Evolutionary conservation across 495 filamentous ascomycete species (phyloP).

Genomic region (Bryoglossum gracile): DNA sequence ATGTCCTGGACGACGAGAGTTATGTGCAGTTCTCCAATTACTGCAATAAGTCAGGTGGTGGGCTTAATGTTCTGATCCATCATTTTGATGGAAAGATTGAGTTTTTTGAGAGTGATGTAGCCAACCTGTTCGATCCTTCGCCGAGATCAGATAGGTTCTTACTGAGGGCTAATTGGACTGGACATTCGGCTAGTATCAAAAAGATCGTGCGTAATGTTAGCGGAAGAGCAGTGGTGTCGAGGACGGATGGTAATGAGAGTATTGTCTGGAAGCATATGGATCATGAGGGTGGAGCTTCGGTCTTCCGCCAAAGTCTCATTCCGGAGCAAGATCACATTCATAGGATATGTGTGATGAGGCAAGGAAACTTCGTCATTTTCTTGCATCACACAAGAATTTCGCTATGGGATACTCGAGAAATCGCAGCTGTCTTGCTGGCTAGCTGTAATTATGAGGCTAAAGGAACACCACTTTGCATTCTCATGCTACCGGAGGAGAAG

Average conservation of each 20-base stretch:
- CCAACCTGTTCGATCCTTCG: constrained; percentile 74
- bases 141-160: constrained; percentile 55
- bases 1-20: constrained; percentile 32
- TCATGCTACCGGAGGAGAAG: constrained; percentile 63
- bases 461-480: constrained; percentile 75
- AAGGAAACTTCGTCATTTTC: constrained; percentile 72
- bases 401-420: constrained; percentile 68
- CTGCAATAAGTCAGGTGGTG: constrained; percentile 50
- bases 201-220: constrained; percentile 79
- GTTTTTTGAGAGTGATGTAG: constrained; percentile 71
- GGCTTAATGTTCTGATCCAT: constrained; percentile 73
- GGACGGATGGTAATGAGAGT: constrained; percentile 70
- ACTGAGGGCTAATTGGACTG: constrained; percentile 64
- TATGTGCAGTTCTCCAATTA: constrained; percentile 72
- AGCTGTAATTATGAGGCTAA: constrained; percentile 50
- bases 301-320: constrained; percentile 65
- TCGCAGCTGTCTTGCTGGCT: constrained; percentile 48
- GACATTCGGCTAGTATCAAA: constrained; percentile 71
- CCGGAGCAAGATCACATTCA: constrained; percentile 69
- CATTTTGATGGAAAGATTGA: constrained; percentile 80
- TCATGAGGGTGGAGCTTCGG: constrained; percentile 37
- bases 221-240: constrained; percentile 72
- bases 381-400: constrained; percentile 70
- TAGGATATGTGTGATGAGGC: constrained; percentile 67
- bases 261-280: constrained; percentile 72